These are phyloP conservation scores for Solanum aculeatissimum DNA, from an alignment of 305 asterid species.

Conservation along the genomic window DNA sequence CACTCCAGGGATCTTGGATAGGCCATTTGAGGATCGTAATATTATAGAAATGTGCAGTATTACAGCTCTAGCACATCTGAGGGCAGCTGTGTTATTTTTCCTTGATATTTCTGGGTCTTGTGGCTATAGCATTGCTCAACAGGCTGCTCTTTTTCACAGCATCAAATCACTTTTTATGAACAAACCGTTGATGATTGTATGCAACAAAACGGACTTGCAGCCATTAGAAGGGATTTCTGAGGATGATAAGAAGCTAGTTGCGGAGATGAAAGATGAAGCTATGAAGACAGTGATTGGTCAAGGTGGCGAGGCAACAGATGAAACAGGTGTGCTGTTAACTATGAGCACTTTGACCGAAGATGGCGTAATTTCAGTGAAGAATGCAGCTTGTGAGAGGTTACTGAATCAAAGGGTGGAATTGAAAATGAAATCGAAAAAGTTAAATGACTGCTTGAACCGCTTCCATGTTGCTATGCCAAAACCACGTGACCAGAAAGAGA, in stretches of 20 bases:
- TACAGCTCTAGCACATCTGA: slow-evolving; percentile 90
- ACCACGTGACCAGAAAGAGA: slow-evolving; percentile 80
- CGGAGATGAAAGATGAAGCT: slow-evolving; percentile 88
- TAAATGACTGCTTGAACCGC: slow-evolving; percentile 75
- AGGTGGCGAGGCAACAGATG: slow-evolving; percentile 79
- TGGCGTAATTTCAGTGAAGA: slow-evolving; percentile 75
- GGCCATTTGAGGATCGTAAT: slow-evolving; percentile 95
- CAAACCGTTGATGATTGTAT: slow-evolving; percentile 76
- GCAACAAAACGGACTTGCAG: slow-evolving; percentile 92
- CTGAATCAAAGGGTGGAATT: slow-evolving; percentile 82
- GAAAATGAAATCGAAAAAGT: slow-evolving; percentile 84
- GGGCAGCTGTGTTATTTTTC: slow-evolving; percentile 90
- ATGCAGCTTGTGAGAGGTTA: slow-evolving; percentile 85
- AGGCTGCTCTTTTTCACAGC: slow-evolving; percentile 90
- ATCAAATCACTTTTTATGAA: slow-evolving; percentile 87
- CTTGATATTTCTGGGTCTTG: slow-evolving; percentile 93
- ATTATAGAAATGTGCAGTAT: slow-evolving; percentile 98
- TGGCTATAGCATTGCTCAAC: slow-evolving; percentile 88
- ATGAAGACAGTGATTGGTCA: slow-evolving; percentile 80
- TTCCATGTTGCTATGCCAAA: slow-evolving; percentile 90
- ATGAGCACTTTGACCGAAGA: slow-evolving; percentile 91
- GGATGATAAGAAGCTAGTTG: slow-evolving; percentile 70
- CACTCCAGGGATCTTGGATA: slow-evolving; percentile 90
- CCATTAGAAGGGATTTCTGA: slow-evolving; percentile 66
- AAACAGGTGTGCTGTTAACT: slow-evolving; percentile 54